phyloP scores from a whole-genome alignment of 306 rosid species.

The Rubus parviflorus region DNA sequence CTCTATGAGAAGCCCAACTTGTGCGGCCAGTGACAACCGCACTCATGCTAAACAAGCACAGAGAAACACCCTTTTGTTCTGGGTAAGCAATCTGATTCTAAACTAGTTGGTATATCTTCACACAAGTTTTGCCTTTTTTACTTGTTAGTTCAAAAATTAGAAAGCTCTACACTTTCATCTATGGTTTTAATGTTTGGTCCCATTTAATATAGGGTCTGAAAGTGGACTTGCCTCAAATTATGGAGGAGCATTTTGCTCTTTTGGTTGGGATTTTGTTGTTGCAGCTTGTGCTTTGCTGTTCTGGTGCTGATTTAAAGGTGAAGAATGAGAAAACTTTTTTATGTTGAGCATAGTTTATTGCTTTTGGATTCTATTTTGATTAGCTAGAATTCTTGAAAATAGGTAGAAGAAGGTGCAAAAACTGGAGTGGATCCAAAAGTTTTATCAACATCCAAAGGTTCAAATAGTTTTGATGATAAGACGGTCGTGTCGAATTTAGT shows the following conservation, averaged over 20 bases:
- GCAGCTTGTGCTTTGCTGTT: constrained; percentile 29
- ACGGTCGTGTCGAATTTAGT: not conserved
- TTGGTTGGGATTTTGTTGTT: constrained; percentile 35
- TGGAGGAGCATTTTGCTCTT: constrained; percentile 38
- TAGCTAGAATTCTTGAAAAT: constrained; percentile 17
- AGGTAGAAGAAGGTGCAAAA: constrained; percentile 33
- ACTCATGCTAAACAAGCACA: constrained; percentile 19
- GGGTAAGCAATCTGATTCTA: constrained; percentile 24
- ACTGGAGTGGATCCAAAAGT: constrained; percentile 14
- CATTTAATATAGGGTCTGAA: constrained; percentile 23
- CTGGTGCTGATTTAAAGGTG: constrained; percentile 39
- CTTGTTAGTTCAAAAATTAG: not conserved
- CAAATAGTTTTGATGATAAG: constrained; percentile 14
- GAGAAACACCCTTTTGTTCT: constrained; percentile 5
- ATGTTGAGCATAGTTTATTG: not conserved
- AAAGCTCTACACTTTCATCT: not conserved
- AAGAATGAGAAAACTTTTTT: constrained; percentile 1
- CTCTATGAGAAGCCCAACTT: constrained; percentile 7
- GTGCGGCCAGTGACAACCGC: not conserved
- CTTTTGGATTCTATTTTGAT: not conserved
- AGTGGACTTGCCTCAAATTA: constrained; percentile 28
- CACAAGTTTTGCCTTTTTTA: not conserved
- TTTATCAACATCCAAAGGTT: not conserved
- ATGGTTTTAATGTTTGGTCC: constrained; percentile 11
- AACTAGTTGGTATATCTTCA: not conserved